A percentile compares a stretch with the other conserved stretches of the same genome.
Evolutionary conservation across 1,284 basidiomycete species (phyloP).

Genomic region (Malassezia nana): DNA sequence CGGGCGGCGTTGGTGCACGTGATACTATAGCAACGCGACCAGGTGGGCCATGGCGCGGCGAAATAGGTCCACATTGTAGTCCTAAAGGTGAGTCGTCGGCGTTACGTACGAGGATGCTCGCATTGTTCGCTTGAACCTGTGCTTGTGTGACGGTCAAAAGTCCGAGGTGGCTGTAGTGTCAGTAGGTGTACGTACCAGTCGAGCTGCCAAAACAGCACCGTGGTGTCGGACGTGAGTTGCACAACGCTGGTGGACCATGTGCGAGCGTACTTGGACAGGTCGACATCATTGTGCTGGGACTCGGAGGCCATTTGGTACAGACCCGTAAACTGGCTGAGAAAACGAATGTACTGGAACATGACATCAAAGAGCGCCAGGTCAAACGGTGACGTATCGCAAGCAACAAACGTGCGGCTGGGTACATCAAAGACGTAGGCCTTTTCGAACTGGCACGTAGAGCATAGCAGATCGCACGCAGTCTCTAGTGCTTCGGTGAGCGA

Average conservation of each 20-base stretch:
- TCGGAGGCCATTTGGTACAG: slow-evolving; percentile 58
- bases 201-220: slow-evolving; percentile 75
- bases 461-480: slow-evolving; percentile 28
- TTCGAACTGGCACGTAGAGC: slow-evolving; percentile 68
- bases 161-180: slow-evolving; percentile 55
- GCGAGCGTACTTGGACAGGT: background rate
- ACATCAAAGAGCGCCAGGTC: slow-evolving; percentile 77
- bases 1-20: background rate
- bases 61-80: slow-evolving; percentile 87
- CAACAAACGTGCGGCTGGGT: slow-evolving; percentile 72
- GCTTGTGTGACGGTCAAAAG: slow-evolving; percentile 72
- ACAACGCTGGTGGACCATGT: slow-evolving; percentile 44
- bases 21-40: slow-evolving; percentile 16
- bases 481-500: slow-evolving; percentile 28
- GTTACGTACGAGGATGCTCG: slow-evolving; percentile 58
- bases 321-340: slow-evolving; percentile 72
- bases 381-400: slow-evolving; percentile 83
- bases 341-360: slow-evolving; percentile 80
- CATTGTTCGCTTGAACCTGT: slow-evolving; percentile 63
- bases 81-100: slow-evolving; percentile 41
- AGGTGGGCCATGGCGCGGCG: slow-evolving; percentile 52
- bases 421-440: slow-evolving; percentile 90
- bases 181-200: slow-evolving; percentile 54
- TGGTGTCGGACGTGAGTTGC: slow-evolving; percentile 61
- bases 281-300: slow-evolving; percentile 45